Evolutionary conservation across 768 basidiomycete species (phyloP), one percentile per base, ranked within the genome.

Genomic region (Mycena venus): DNA sequence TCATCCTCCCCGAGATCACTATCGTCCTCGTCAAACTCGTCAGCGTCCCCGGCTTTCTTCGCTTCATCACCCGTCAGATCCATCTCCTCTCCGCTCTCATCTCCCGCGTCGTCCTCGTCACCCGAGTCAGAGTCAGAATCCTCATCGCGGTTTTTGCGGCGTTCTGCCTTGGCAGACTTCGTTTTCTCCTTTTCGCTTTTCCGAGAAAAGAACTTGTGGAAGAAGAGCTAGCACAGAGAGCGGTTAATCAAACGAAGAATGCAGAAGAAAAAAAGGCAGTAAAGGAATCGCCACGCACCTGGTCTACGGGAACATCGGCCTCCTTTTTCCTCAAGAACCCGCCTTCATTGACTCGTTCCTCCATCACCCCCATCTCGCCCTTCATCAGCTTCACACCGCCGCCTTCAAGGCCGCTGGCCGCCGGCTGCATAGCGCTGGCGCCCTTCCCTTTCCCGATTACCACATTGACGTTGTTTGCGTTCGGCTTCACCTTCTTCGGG

Each of bases 361-460:
- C 84, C 63, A 80, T 79, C 4, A 85, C 83, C 59, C 83, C 84
- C 34, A 88, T 85, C 69, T 93, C 90, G 4, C 92, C 92, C 78
- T 89, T 91, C 55, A 91, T 80, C 49, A 96, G 88, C 84, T 94
- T 95, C 47, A 96, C 91, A 3, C 94, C 91, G 2, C 85, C 84
- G 15, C 88, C 86, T 70, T 93, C 93, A n/a, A 89, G 77, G 1
- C 86, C 88, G 59, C 88, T 89, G 8, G 94, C 94, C 1, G 93
- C 91, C n/a, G 96, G 96, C 84, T 99, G 98, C 98, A 99, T 99
- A 67, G 95, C 94, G 74, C 94, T 95, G 0, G 91, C 88, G n/a
- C 97, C 97, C 80, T 92, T 93, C 10, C 90, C 85, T 68, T 86
- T 88, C 56, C 64, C 79, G 15, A 74, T 71, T 31, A 73, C 73